phyloP scores from a whole-genome alignment of 371 early-diverging fungal species.

The Rhizopus microsporus region DNA sequence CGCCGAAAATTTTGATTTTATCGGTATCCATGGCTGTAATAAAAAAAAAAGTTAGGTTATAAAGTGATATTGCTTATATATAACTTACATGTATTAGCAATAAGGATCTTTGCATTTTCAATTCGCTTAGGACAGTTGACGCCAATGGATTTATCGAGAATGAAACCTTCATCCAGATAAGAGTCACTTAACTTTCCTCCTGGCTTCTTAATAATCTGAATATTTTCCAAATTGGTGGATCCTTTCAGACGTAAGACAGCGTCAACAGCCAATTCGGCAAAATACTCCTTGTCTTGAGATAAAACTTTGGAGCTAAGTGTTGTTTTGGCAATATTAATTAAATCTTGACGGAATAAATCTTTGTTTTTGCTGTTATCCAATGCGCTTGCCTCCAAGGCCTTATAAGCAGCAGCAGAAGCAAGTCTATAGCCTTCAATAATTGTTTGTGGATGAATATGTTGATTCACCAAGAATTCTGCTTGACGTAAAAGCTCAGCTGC shows the following conservation, averaged over 20 bases:
- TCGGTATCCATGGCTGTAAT: slow-evolving; percentile 97
- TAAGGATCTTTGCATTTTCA: slow-evolving; percentile 95
- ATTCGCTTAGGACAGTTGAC: slow-evolving; percentile 96
- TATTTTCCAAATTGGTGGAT: slow-evolving; percentile 95
- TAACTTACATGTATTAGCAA: slow-evolving; percentile 95
- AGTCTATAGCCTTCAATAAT: slow-evolving; percentile 97
- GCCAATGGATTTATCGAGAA: slow-evolving; percentile 98
- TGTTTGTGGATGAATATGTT: slow-evolving; percentile 98
- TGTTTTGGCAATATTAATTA: slow-evolving; percentile 98
- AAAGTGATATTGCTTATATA: background rate
- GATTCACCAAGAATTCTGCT: slow-evolving; percentile 92
- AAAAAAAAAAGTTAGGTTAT: slow-evolving; percentile 3
- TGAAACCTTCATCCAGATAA: slow-evolving; percentile 97
- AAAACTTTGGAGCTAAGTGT: slow-evolving; percentile 98
- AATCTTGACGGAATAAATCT: slow-evolving; percentile 79
- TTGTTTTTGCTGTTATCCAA: slow-evolving; percentile 75
- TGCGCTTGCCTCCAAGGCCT: slow-evolving; percentile 84
- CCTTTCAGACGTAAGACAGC: slow-evolving; percentile 96
- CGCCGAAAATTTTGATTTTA: slow-evolving; percentile 99
- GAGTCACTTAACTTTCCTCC: slow-evolving; percentile 98
- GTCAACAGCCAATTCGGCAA: slow-evolving; percentile 96
- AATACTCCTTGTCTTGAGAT: slow-evolving; percentile 96
- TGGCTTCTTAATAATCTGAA: slow-evolving; percentile 99
- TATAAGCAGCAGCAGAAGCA: slow-evolving; percentile 87
- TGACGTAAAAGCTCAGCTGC: slow-evolving; percentile 97